phyloP scores from a whole-genome alignment of 257 asterid genomes.

The Nicotiana tabacum region DNA sequence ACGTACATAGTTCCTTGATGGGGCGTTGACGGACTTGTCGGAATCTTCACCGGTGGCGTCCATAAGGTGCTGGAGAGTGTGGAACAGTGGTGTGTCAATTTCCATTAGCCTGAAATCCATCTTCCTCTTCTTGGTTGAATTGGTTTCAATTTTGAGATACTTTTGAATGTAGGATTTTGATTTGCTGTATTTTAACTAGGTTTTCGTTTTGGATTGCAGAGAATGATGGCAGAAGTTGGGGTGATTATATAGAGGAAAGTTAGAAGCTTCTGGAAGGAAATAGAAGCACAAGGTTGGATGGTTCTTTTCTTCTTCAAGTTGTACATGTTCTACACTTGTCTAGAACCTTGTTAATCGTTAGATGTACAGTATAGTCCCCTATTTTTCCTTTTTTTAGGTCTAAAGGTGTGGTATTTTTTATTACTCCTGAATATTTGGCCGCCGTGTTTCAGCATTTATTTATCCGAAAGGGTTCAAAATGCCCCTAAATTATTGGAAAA shows the following conservation, averaged over 20 bases:
- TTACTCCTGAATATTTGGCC: too few species aligned
- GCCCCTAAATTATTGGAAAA: too few species aligned
- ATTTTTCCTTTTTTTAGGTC: too few species aligned
- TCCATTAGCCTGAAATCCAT: slow-evolving; percentile 29
- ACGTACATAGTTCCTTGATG: slow-evolving; percentile 28
- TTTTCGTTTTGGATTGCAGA: not conserved
- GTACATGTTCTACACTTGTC: not conserved
- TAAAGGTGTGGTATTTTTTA: too few species aligned
- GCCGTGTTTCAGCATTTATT: too few species aligned
- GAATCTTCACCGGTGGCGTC: slow-evolving; percentile 24
- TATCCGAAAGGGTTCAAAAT: too few species aligned
- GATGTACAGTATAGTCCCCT: too few species aligned
- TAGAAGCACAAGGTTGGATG: not conserved
- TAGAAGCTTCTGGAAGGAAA: slow-evolving; percentile 29
- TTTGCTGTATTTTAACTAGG: not conserved
- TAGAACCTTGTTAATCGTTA: not conserved
- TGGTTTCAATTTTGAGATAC: not conserved
- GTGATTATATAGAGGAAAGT: not conserved
- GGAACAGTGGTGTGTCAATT: slow-evolving; percentile 17
- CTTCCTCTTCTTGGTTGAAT: not conserved
- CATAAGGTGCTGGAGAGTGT: slow-evolving; percentile 21
- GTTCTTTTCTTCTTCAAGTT: not conserved
- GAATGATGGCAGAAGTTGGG: not conserved
- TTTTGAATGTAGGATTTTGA: too few species aligned
- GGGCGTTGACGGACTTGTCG: slow-evolving; percentile 15